A percentile compares a stretch with the other conserved stretches of the same genome.
These are phyloP conservation scores for Pisolithus orientalis DNA, from an alignment of 768 basidiomycete genomes.

Conservation along the genomic window DNA sequence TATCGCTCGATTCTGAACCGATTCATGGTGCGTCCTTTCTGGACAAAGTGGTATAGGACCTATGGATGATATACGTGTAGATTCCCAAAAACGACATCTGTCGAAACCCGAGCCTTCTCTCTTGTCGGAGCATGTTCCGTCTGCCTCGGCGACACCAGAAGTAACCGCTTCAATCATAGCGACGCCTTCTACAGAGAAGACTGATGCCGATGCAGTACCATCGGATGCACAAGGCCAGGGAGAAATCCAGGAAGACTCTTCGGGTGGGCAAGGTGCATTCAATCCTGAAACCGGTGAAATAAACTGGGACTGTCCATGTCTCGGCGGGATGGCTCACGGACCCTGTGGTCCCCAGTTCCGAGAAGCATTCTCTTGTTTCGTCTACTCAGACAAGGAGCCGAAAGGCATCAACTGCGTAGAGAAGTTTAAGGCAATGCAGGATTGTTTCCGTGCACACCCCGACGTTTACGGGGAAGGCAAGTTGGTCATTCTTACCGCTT, in stretches of 20 bases:
- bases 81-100: slow-evolving; percentile 10
- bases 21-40: slow-evolving; percentile 18
- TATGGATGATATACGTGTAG: slow-evolving; percentile 5
- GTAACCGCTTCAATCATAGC: slow-evolving; percentile 13
- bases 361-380: slow-evolving; percentile 95
- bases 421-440: slow-evolving; percentile 96
- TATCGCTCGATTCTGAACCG: slow-evolving; percentile 42
- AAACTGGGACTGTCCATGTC: slow-evolving; percentile 99
- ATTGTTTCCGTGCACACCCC: slow-evolving; percentile 93
- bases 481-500: slow-evolving; percentile 21
- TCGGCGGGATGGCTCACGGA: slow-evolving; percentile 98
- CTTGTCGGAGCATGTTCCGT: slow-evolving; percentile 14
- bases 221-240: slow-evolving; percentile 9
- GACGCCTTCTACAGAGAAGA: slow-evolving; percentile 1
- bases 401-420: slow-evolving; percentile 98
- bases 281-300: slow-evolving; percentile 98
- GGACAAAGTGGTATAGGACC: not conserved
- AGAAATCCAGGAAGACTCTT: slow-evolving; percentile 20
- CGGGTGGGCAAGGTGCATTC: slow-evolving; percentile 52
- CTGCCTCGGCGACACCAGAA: slow-evolving; percentile 9
- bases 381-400: slow-evolving; percentile 89
- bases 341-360: slow-evolving; percentile 92
- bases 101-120: slow-evolving; percentile 1
- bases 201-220: slow-evolving; percentile 6
- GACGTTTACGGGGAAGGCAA: slow-evolving; percentile 93